A percentile compares a stretch with the other conserved stretches of the same genome.
phyloP scores from a whole-genome alignment of 2,329 filamentous ascomycete genomes.

The Pseudogymnoascus sp. region DNA sequence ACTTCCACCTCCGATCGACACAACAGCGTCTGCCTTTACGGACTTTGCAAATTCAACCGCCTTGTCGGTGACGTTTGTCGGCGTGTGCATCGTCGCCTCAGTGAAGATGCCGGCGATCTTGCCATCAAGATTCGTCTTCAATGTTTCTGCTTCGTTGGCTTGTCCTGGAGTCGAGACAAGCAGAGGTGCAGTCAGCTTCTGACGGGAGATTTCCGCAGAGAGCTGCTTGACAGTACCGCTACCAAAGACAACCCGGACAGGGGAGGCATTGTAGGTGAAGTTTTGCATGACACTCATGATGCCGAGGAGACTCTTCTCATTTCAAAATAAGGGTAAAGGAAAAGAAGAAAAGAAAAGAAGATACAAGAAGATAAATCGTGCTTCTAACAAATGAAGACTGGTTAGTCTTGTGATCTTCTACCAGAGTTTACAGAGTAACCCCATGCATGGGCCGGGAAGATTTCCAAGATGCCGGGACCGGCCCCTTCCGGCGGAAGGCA shows the following conservation, averaged over 20 bases:
- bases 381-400: background rate
- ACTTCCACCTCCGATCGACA: constrained; percentile 58
- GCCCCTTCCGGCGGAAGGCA: background rate
- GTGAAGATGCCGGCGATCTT: constrained; percentile 46
- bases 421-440: background rate
- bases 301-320: background rate
- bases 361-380: background rate
- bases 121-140: constrained; percentile 38
- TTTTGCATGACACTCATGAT: background rate
- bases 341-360: background rate
- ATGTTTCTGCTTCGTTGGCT: constrained; percentile 37
- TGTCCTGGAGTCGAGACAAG: constrained; percentile 52
- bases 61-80: constrained; percentile 49
- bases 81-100: constrained; percentile 59
- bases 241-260: constrained; percentile 51
- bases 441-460: background rate
- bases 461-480: background rate
- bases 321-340: background rate
- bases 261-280: constrained; percentile 51
- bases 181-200: constrained; percentile 44
- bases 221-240: constrained; percentile 46
- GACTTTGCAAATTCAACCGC: constrained; percentile 44
- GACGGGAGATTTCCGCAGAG: constrained; percentile 38
- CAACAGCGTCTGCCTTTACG: constrained; percentile 45
- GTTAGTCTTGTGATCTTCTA: background rate